Evolutionary conservation across 2,329 filamentous ascomycete species (phyloP), one percentile per base, ranked within the genome.

Genomic region (Epichloe gansuensis): DNA sequence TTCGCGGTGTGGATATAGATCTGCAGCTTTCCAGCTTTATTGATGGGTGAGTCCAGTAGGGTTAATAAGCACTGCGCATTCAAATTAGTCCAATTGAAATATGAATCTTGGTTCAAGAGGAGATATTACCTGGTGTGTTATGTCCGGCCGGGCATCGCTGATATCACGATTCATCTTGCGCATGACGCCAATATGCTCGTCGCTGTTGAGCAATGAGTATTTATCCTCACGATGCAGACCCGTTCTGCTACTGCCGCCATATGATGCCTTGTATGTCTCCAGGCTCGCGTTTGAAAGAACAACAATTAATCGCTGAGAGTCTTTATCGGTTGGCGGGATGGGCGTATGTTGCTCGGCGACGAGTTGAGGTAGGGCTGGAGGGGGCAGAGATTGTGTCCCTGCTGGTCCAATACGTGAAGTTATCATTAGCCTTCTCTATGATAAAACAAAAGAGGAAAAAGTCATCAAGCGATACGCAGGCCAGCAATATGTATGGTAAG

Each of bases 121-220:
- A 51, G 43, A 56, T 57, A 54, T 61, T 57, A 96, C 91, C 88
- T 97, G 93, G 68, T 98, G 93, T 45, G 93, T 95, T 64, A 98
- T 98, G 70, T 98, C 93, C 44, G 93, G 93, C 60, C 93, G 83
- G 55, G 93, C 93, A 71, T 98, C 93, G 68, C 90, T 96, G 59
- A 98, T 97, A 67, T 98, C 93, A 61, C 93, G 81, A 68, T 95
- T 95, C 91, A 97, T 97, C 76, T 97, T 98, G 64, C 93, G 85
- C 89, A 98, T 95, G 58, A 97, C 87, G 56, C 93, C 93, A 60
- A 98, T 98, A 68, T 98, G 93, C 71, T 98, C 93, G 66, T 98
- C 93, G 70, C 90, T 96, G 76, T 98, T 98, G 64, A 98, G 82
- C 50, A 98, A 76, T 55, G 91, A 95, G 71, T 95, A 98, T 70